Base-by-base conservation (phyloP, 495 filamentous ascomycete genomes). In the Podospora tetraspora region DNA sequence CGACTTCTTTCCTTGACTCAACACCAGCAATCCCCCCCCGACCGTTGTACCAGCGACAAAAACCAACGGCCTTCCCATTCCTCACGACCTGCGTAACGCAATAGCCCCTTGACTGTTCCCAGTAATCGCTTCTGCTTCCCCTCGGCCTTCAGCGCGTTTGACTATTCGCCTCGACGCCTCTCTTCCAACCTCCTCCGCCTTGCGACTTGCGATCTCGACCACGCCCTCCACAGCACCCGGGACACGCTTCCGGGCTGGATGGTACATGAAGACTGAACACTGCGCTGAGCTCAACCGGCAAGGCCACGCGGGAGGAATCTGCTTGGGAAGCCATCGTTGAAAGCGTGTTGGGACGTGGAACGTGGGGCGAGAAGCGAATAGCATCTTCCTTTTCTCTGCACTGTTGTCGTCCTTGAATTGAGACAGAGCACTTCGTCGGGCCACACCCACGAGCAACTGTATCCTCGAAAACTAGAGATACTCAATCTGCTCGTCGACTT, bases 401-500 rank as follows among this genome's bases (percentile, higher is more conserved):
- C 24, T 68, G 66, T 56, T 23, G 30, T 57, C 60, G 22, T 59
- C 21, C 24, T 61, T 23, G 66, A 63, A 68, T 63, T 63, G 64
- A 66, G 57, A 57, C 29, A 22, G 64, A 57, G 29, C 57, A 21
- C 32, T 30, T 25, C 59, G 16, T 52, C 7, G 43, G 16, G 43
- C 43, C 19, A n/a, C 43, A 52, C 16, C 43, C 43, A 8, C 43
- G 43, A 52, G 19, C 43, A 2, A n/a, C 43, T 52, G 43, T 8
- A 19, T 52, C 43, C 16, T 52, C 43, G 16, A 19, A 52, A 34
- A 52, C 43, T 52, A 52, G 43, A 52, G 43, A 52, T n/a, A 8
- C 43, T 52, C 43, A 8, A 52, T 52, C 43, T 52, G 43, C 43
- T 52, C 43, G 43, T 9, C 43, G 43, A 52, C 43, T 8, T 52